Percentiles rank a stretch among this genome's conserved stretches.
phyloP scores from a whole-genome alignment of 2,329 filamentous ascomycete genomes.

The Parascedosporium putredinis region DNA sequence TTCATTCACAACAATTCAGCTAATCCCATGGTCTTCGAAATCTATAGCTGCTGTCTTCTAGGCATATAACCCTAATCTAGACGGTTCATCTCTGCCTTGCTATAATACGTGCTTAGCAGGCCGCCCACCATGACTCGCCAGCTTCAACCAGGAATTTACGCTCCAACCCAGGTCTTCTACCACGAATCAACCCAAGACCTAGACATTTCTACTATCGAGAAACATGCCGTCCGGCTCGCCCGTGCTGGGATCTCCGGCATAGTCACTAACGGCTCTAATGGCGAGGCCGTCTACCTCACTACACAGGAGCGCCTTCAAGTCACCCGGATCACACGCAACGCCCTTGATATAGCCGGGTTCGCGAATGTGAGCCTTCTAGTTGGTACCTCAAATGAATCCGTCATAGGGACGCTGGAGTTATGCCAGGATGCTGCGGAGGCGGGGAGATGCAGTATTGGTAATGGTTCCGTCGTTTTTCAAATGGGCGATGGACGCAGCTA shows the following conservation, averaged over 20 bases:
- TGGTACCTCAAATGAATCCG: constrained; percentile 13
- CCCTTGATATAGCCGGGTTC: constrained; percentile 52
- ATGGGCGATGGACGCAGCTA: constrained; percentile 11
- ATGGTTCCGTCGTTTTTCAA: constrained; percentile 14
- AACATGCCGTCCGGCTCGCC: constrained; percentile 53
- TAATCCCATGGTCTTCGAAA: not conserved
- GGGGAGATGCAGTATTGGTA: constrained; percentile 13
- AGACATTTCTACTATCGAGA: constrained; percentile 43
- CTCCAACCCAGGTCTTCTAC: constrained; percentile 61
- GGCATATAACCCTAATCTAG: too few relatives aligned
- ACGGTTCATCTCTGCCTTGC: too few relatives aligned
- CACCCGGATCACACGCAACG: constrained; percentile 11
- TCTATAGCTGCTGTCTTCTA: not conserved
- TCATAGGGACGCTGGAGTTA: constrained; percentile 11
- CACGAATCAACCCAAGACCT: constrained; percentile 44
- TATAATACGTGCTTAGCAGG: not conserved
- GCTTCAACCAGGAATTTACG: constrained; percentile 54
- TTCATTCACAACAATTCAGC: too few relatives aligned
- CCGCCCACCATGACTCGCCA: constrained; percentile 19
- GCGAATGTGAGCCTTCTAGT: constrained; percentile 24
- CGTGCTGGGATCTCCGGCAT: constrained; percentile 58
- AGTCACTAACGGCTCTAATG: constrained; percentile 59
- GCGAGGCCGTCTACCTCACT: constrained; percentile 49
- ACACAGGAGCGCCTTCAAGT: constrained; percentile 10
- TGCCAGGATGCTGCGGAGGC: constrained; percentile 10